These are phyloP conservation scores for Penicillium malachiteum DNA, from an alignment of 495 filamentous ascomycete genomes.

Conservation along the genomic window DNA sequence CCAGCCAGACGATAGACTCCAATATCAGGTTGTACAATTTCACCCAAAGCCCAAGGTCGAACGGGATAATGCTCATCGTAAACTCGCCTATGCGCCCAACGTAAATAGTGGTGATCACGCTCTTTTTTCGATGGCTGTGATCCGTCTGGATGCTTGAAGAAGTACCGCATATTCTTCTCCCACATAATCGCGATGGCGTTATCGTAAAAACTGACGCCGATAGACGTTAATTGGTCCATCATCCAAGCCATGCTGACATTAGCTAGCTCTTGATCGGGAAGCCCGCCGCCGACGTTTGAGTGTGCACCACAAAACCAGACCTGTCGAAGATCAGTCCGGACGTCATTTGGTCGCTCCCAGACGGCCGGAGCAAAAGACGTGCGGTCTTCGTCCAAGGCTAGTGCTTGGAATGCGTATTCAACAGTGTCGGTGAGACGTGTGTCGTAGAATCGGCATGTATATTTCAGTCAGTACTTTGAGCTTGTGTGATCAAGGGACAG, in stretches of 20 bases:
- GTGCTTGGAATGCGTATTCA: constrained; percentile 69
- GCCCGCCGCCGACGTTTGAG: constrained; percentile 63
- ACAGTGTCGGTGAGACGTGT: constrained; percentile 56
- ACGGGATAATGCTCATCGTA: constrained; percentile 48
- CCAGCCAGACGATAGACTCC: constrained; percentile 55
- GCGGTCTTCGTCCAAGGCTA: constrained; percentile 70
- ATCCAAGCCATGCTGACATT: constrained; percentile 71
- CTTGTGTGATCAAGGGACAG: neutral
- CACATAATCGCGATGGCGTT: constrained; percentile 53
- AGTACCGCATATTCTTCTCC: constrained; percentile 44
- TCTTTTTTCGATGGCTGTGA: neutral
- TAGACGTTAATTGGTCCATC: constrained; percentile 64
- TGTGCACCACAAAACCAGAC: constrained; percentile 74
- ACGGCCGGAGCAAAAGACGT: constrained; percentile 63
- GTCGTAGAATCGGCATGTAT: constrained; percentile 56
- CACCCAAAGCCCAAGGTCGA: constrained; percentile 59
- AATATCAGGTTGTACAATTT: constrained; percentile 47
- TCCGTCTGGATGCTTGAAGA: constrained; percentile 30
- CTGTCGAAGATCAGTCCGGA: constrained; percentile 57
- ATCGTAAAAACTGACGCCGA: constrained; percentile 57
- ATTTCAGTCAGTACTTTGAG: constrained; percentile 8
- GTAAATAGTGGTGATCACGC: too few species aligned
- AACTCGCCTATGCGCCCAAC: constrained; percentile 46
- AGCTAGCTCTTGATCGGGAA: constrained; percentile 58
- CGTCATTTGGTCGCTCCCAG: constrained; percentile 53